Base-by-base conservation (phyloP, 306 rosid genomes). In the Urtica urens region DNA sequence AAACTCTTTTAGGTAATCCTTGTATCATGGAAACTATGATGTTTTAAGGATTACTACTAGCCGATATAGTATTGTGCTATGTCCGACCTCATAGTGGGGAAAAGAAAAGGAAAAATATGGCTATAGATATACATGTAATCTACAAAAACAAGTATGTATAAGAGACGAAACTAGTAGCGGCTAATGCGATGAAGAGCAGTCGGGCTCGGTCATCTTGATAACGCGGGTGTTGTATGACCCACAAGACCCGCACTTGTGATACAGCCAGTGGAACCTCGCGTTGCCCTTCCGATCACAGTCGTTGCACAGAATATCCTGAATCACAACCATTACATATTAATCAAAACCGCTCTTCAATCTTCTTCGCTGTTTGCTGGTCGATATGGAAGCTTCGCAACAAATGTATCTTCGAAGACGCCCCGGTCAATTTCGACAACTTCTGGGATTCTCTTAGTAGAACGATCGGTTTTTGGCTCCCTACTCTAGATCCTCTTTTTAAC, bases 221-320 rank as follows among this genome's bases (percentile, higher is more conserved):
- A 92, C 99, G 24, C 94, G 77, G 55, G 94, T 82, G 39, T 92
- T 92, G 68, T 92, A 92, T 11, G 99, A 92, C 25, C 99, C 87
- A 49, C 99, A 92, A 66, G 4, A 64, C 56, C 72, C 83, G 37
- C 99, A 92, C 72, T 92, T 92, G 57, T 82, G 99, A 65, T 85
- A 92, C 38, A 92, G 33, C 99, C 99, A 92, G 73, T 92, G 99
- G 75, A 92, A 92, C 24, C 78, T 75, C 18, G 96, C 65, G 11
- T 63, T 50, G 42, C 94, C 95, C 73, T 77, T 90, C 61, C 63
- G 61, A 34, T 77, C 94, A 49, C 99, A 92, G 67, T 92, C 99
- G 21, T 92, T 78, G 71, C 99, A 92, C 25, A 92, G 79, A 62
- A 92, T 74, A 19, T 92, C 99, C 99, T 92, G 87, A 65, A 78